These are phyloP conservation scores for Yamadazyma scolyti DNA, from an alignment of 805 yeast species.

Conservation along the genomic window DNA sequence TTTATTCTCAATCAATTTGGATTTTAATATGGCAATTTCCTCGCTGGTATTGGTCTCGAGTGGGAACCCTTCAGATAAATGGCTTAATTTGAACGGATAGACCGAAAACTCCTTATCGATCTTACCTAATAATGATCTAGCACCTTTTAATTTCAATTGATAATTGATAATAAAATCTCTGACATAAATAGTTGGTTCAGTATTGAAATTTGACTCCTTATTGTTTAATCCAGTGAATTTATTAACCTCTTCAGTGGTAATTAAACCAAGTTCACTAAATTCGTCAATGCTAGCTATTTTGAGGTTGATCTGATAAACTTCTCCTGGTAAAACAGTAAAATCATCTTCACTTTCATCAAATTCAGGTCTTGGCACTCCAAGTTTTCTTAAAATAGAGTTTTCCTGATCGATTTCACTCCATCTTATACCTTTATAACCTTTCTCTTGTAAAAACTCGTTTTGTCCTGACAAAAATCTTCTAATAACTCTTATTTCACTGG, in stretches of 20 bases:
- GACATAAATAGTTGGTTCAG: slow-evolving; percentile 68
- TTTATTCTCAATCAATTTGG: slow-evolving; percentile 59
- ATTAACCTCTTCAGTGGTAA: slow-evolving; percentile 66
- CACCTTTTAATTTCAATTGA: slow-evolving; percentile 67
- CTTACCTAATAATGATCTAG: slow-evolving; percentile 65
- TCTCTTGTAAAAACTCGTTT: slow-evolving; percentile 86
- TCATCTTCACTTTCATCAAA: background rate
- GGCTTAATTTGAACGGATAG: slow-evolving; percentile 84
- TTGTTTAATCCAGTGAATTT: slow-evolving; percentile 60
- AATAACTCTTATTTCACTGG: slow-evolving; percentile 86
- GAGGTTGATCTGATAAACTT: slow-evolving; percentile 82
- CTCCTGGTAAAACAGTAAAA: slow-evolving; percentile 63
- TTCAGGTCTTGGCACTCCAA: slow-evolving; percentile 3
- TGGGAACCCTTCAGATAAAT: slow-evolving; percentile 64
- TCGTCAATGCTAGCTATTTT: slow-evolving; percentile 67
- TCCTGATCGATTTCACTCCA: slow-evolving; percentile 87
- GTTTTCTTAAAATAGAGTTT: slow-evolving; percentile 44
- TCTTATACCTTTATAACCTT: slow-evolving; percentile 87
- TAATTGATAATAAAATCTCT: slow-evolving; percentile 86
- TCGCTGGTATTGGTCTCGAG: slow-evolving; percentile 33
- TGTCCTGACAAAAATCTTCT: slow-evolving; percentile 96
- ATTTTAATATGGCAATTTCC: slow-evolving; percentile 43
- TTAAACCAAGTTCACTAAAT: slow-evolving; percentile 56
- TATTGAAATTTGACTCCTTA: slow-evolving; percentile 46
- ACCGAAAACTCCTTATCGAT: slow-evolving; percentile 78